Evolutionary conservation across 805 yeast species (phyloP), one percentile per base, ranked within the genome.

Genomic region (Isabelozyma rhagii): DNA sequence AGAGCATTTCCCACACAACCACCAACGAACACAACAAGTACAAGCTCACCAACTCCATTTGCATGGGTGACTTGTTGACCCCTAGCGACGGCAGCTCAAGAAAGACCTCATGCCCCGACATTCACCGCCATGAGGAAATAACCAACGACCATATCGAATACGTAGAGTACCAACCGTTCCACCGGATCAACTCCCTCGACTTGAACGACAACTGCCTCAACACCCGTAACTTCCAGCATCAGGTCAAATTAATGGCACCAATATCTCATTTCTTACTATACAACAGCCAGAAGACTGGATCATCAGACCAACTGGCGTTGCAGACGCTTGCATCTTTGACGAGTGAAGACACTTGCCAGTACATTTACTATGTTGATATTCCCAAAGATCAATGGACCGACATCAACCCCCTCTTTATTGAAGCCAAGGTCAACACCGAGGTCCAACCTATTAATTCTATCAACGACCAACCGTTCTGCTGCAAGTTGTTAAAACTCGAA

Each of bases 191-290:
- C 47, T 43, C 49, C 34, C 40, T 46, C 6, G 36, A 34, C 41
- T 17, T 36, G 38, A 13, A 41, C 11, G 17, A 46, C 29, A n/a
- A 10, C 13, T 41, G 27, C 29, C 51, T 68, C 43, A 61, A 64
- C 44, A 69, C 64, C 46, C 54, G 77, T 8, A 69, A 69, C 54
- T 71, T 52, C 51, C 50, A 54, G 27, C 52, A 52, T 41, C 75
- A 71, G 51, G 53, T 61, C 27, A 58, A 57, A 46, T 52, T 71
- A 41, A 60, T 65, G 64, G 69, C 73, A 1, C 60, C 67, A 9
- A 50, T 69, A n/a, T 62, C 67, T 10, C 59, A 67, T 46, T 68
- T 70, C 46, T 53, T 71, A 2, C 50, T 69, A 18, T 71, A 70
- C 54, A 68, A 66, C 49, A 15, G 27, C 15, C 36, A 31, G n/a